These are phyloP conservation scores for Cicer cuneatum DNA, from an alignment of 306 rosid genomes.

Conservation along the genomic window DNA sequence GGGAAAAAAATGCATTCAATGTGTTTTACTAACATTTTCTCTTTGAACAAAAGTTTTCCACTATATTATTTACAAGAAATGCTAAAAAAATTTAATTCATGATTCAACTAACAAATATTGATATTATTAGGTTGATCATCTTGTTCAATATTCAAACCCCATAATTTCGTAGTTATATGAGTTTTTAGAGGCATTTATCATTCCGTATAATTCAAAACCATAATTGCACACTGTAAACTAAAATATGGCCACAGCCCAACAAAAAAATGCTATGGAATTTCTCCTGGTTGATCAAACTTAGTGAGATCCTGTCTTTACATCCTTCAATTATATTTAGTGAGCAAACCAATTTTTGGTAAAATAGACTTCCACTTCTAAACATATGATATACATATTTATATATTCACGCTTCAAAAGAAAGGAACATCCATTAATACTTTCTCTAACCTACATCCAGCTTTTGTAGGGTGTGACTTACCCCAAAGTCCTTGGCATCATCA, in stretches of 20 bases:
- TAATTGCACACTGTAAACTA: constrained; percentile 27
- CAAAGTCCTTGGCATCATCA: constrained; percentile 33
- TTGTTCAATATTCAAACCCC: too few relatives aligned
- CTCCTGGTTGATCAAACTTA: constrained; percentile 31
- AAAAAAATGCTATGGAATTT: constrained; percentile 40
- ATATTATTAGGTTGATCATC: too few relatives aligned
- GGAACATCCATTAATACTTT: constrained; percentile 44
- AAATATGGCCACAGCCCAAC: constrained; percentile 34
- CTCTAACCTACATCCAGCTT: constrained; percentile 45
- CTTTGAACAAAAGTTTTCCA: background rate
- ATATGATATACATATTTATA: constrained; percentile 33
- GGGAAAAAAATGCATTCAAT: too few relatives aligned
- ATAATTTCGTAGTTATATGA: too few relatives aligned
- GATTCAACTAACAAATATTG: too few relatives aligned
- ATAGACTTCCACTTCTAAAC: constrained; percentile 49
- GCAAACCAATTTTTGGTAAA: constrained; percentile 44
- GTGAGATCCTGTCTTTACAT: constrained; percentile 55
- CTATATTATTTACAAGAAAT: background rate
- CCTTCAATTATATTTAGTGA: constrained; percentile 43
- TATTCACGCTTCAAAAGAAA: constrained; percentile 44
- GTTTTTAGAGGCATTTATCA: too few relatives aligned
- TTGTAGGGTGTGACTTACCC: constrained; percentile 35
- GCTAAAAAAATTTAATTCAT: too few relatives aligned
- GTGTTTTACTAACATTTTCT: background rate
- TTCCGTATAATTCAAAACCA: constrained; percentile 4